Evolutionary conservation across 2,329 filamentous ascomycete species (phyloP).

Genomic region (Aspergillus viridinutans): DNA sequence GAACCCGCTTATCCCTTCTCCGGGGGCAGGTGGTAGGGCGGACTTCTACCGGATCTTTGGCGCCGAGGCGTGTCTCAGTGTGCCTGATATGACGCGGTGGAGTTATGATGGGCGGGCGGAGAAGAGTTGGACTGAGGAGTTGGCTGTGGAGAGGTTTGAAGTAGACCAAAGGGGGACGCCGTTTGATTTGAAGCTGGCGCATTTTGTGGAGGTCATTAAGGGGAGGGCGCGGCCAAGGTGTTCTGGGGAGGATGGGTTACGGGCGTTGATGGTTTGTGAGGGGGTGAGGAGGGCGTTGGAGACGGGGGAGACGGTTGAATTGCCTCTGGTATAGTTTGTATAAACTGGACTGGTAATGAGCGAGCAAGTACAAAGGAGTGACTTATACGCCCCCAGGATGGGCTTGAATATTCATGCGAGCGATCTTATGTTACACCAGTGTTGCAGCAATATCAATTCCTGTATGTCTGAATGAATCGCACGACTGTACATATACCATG

Average conservation of each 20-base stretch:
- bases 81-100: constrained; percentile 51
- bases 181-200: constrained; percentile 51
- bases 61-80: constrained; percentile 48
- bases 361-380: too few relatives aligned
- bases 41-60: constrained; percentile 55
- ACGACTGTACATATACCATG: too few relatives aligned
- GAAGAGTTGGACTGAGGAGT: constrained; percentile 42
- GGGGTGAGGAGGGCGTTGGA: constrained; percentile 47
- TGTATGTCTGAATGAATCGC: too few relatives aligned
- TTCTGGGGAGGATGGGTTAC: constrained; percentile 47
- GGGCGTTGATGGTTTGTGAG: constrained; percentile 51
- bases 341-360: too few relatives aligned
- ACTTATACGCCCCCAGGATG: too few relatives aligned
- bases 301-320: constrained; percentile 32
- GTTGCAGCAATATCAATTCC: too few relatives aligned
- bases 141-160: constrained; percentile 32
- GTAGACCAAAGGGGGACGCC: constrained; percentile 35
- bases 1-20: constrained; percentile 49
- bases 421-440: too few relatives aligned
- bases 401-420: too few relatives aligned
- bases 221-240: constrained; percentile 45
- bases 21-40: constrained; percentile 28
- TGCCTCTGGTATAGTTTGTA: constrained; percentile 1
- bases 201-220: constrained; percentile 49
- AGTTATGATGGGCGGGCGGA: constrained; percentile 38